Evolutionary conservation across 129 eudicot species (phyloP).

Genomic region (carrot (Daucus carota)): DNA sequence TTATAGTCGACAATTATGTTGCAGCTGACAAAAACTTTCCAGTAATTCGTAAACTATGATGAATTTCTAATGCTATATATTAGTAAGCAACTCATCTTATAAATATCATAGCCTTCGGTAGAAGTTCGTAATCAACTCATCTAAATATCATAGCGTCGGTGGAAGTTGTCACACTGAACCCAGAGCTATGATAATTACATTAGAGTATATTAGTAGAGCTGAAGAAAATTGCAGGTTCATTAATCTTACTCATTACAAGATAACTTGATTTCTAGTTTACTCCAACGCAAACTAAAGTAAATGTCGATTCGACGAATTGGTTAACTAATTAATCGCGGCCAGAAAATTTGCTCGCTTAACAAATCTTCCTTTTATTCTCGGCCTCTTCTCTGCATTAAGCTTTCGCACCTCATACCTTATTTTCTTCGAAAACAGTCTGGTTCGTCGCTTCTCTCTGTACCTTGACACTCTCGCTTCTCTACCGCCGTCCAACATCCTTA

Average conservation of each 20-base stretch:
- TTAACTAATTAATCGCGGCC: not conserved
- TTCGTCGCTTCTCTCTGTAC: constrained; percentile 80
- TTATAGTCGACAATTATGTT: too few relatives aligned
- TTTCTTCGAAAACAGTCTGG: constrained; percentile 80
- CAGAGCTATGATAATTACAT: not conserved
- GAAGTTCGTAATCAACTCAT: too few relatives aligned
- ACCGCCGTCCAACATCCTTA: constrained; percentile 49
- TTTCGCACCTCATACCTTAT: constrained; percentile 81
- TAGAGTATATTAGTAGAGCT: not conserved
- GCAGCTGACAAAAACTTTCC: too few relatives aligned
- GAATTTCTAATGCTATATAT: too few relatives aligned
- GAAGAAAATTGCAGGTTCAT: not conserved
- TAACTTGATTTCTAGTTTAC: not conserved
- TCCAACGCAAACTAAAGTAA: not conserved
- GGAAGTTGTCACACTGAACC: too few relatives aligned
- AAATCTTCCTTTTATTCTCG: constrained; percentile 84
- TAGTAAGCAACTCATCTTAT: too few relatives aligned
- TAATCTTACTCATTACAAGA: not conserved
- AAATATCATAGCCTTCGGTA: too few relatives aligned
- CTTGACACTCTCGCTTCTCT: constrained; percentile 85
- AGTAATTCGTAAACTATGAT: too few relatives aligned
- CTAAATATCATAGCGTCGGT: too few relatives aligned
- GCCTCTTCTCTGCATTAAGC: constrained; percentile 86
- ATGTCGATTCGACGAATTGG: not conserved
- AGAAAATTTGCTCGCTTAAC: constrained; percentile 49